These are phyloP conservation scores for Alternaria viburni DNA, from an alignment of 2,329 filamentous ascomycete genomes.

Conservation along the genomic window DNA sequence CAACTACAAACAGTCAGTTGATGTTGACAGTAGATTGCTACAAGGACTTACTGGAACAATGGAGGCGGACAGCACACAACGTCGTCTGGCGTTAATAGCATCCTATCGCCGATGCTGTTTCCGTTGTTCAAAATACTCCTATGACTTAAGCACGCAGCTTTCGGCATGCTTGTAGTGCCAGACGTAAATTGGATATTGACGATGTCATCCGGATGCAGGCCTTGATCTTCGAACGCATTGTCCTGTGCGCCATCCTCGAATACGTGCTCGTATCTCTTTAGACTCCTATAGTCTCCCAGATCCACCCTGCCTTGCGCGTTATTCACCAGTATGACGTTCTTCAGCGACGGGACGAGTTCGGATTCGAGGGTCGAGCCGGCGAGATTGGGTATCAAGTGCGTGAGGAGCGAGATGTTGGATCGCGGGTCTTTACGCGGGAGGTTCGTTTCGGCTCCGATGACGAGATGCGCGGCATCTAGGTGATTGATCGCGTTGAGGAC, in stretches of 20 bases:
- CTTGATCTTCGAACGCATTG: slow-evolving; percentile 54
- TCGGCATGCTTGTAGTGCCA: slow-evolving; percentile 89
- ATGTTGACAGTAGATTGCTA: background rate
- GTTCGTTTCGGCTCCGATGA: slow-evolving; percentile 89
- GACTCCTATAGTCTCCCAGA: slow-evolving; percentile 38
- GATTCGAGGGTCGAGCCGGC: slow-evolving; percentile 56
- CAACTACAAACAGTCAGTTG: slow-evolving; percentile 57
- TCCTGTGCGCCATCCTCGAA: slow-evolving; percentile 53
- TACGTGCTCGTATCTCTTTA: slow-evolving; percentile 54
- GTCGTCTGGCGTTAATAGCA: slow-evolving; percentile 78
- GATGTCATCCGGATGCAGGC: slow-evolving; percentile 68
- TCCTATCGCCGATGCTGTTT: slow-evolving; percentile 79
- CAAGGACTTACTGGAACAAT: slow-evolving; percentile 52
- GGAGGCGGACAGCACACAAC: slow-evolving; percentile 70
- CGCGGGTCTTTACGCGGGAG: slow-evolving; percentile 69
- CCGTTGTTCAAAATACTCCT: slow-evolving; percentile 92
- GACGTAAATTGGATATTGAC: slow-evolving; percentile 98
- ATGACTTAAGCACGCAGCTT: slow-evolving; percentile 89
- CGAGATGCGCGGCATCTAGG: slow-evolving; percentile 72
- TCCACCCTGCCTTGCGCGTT: slow-evolving; percentile 69
- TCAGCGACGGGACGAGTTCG: slow-evolving; percentile 70
- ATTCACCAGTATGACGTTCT: slow-evolving; percentile 76
- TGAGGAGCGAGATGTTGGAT: slow-evolving; percentile 64
- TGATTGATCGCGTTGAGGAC: slow-evolving; percentile 79
- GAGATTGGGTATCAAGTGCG: slow-evolving; percentile 60